Conservation (phyloP, 192 early-diverging fungal species). For the Coemansia sp. region DNA sequence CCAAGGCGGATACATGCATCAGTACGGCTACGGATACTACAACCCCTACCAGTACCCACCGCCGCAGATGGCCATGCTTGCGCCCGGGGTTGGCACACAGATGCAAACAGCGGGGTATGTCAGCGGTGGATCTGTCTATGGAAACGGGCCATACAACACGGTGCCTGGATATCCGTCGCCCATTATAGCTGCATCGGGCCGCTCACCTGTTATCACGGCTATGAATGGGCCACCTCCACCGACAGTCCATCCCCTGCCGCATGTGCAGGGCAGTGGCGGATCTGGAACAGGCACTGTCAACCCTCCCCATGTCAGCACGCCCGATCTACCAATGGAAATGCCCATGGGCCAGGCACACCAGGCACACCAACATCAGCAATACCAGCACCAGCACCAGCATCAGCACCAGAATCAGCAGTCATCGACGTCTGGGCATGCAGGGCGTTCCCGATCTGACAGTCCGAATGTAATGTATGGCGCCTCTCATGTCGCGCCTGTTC, state of each 20-base stretch:
- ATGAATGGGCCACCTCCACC: slow-evolving; percentile 22
- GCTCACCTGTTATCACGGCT: slow-evolving; percentile 31
- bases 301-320: slow-evolving; percentile 25
- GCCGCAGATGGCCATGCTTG: slow-evolving; percentile 38
- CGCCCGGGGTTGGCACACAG: slow-evolving; percentile 24
- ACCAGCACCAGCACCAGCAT: neutral
- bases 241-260: slow-evolving; percentile 23
- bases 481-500: slow-evolving; percentile 28
- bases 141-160: slow-evolving; percentile 25
- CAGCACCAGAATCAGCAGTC: slow-evolving; percentile 11
- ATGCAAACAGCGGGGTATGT: slow-evolving; percentile 22
- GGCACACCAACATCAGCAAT: too few relatives aligned
- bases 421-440: slow-evolving; percentile 11
- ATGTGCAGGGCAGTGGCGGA: slow-evolving; percentile 10
- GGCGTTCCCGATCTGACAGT: slow-evolving; percentile 30
- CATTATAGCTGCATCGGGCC: slow-evolving; percentile 28
- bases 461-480: slow-evolving; percentile 36
- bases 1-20: slow-evolving; percentile 35
- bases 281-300: slow-evolving; percentile 10
- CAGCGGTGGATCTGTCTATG: slow-evolving; percentile 11
- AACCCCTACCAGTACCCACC: slow-evolving; percentile 45
- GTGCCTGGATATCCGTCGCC: slow-evolving; percentile 40
- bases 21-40: slow-evolving; percentile 51
- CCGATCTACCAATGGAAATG: slow-evolving; percentile 39
- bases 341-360: slow-evolving; percentile 14